These are phyloP conservation scores for Porcisia deanei DNA, from an alignment of 208 protist species.

Conservation along the genomic window DNA sequence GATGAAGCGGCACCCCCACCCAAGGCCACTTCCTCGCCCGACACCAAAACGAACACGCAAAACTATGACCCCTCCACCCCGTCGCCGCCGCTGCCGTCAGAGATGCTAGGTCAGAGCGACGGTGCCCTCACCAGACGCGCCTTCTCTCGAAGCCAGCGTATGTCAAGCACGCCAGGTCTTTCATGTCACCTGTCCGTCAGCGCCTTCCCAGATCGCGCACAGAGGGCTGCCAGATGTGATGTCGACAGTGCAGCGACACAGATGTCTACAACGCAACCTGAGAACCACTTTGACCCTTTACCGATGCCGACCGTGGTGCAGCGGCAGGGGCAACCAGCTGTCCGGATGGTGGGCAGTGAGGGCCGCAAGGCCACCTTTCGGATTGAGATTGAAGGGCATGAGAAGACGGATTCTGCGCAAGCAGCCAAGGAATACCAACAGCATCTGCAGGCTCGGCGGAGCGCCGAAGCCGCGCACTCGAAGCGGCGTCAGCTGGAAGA, in stretches of 20 bases:
- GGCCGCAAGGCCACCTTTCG: slow-evolving; percentile 28
- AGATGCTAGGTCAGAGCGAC: slow-evolving; percentile 5
- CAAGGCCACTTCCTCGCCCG: background rate
- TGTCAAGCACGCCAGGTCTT: background rate
- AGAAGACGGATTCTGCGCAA: slow-evolving; percentile 46
- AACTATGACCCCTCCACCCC: background rate
- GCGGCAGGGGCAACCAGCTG: background rate
- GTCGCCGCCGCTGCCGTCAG: slow-evolving; percentile 10
- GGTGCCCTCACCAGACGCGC: background rate
- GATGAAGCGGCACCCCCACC: background rate
- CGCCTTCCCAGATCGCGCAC: background rate
- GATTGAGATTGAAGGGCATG: slow-evolving; percentile 23
- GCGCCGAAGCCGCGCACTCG: slow-evolving; percentile 28
- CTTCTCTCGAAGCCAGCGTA: slow-evolving; percentile 4
- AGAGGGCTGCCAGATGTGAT: background rate
- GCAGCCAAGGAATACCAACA: slow-evolving; percentile 62
- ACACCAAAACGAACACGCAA: background rate
- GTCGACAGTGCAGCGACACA: background rate
- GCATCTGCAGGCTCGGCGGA: slow-evolving; percentile 42
- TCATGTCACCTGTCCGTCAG: background rate
- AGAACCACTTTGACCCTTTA: slow-evolving; percentile 45
- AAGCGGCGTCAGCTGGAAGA: slow-evolving; percentile 39
- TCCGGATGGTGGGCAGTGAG: background rate
- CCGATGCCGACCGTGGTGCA: slow-evolving; percentile 13
- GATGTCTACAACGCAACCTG: background rate